Percentiles rank a stretch among this genome's conserved stretches.
These are phyloP conservation scores for Neovahlkampfia damariscottae DNA, from an alignment of 78 protist genomes.

Conservation along the genomic window DNA sequence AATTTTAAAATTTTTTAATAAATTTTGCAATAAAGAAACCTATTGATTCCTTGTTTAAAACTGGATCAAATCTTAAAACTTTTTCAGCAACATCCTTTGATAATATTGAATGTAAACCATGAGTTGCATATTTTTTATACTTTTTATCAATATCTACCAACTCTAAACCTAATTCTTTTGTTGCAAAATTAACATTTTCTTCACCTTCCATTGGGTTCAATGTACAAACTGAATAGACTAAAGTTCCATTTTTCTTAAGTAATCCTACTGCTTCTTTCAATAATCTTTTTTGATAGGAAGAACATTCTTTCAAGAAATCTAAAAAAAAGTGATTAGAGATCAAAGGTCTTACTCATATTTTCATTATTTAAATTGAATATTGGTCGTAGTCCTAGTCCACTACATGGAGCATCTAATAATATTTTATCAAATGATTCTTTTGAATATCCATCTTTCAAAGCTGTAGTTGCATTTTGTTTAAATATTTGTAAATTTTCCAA, in stretches of 20 bases:
- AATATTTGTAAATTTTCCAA: neutral
- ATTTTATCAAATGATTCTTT: conserved; percentile 13
- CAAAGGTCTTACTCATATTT: neutral
- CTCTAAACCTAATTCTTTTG: neutral
- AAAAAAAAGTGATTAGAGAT: too few species aligned
- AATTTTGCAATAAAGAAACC: conserved; percentile 25
- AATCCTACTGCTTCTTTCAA: neutral
- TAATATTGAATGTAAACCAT: neutral
- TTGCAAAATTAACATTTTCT: neutral
- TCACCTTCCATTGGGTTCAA: conserved; percentile 25
- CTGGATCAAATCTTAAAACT: conserved; percentile 18
- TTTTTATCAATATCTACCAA: neutral
- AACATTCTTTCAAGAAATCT: neutral
- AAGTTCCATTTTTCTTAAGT: conserved; percentile 10
- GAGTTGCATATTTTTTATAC: neutral
- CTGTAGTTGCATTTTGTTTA: conserved; percentile 11
- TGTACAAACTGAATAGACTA: conserved; percentile 49
- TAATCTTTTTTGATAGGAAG: conserved; percentile 4
- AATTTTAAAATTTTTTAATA: neutral
- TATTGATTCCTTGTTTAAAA: neutral
- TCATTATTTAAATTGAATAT: neutral
- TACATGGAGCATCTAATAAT: conserved; percentile 43
- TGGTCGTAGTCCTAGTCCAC: conserved; percentile 39
- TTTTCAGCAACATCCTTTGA: neutral
- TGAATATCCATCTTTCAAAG: neutral